Percentiles rank a stretch among this genome's conserved stretches.
Evolutionary conservation across 495 filamentous ascomycete genomes (phyloP).

Genomic region (Podospora comata): DNA sequence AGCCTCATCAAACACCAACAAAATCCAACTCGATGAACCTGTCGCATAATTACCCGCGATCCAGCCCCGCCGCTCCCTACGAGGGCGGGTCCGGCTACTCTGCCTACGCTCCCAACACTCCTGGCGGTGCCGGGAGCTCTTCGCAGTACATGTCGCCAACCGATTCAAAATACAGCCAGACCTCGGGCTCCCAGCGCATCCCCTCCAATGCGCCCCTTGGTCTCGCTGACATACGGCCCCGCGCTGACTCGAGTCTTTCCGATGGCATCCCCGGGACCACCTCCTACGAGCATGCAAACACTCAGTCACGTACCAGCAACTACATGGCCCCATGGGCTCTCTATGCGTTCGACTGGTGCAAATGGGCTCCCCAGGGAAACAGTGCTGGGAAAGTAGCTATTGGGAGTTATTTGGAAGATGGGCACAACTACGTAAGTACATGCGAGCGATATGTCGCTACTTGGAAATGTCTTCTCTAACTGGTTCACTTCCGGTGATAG

Average conservation of each 20-base stretch:
- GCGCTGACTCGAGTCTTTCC: constrained; percentile 70
- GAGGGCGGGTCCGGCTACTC: constrained; percentile 56
- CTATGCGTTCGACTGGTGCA: constrained; percentile 98
- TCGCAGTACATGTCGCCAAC: constrained; percentile 66
- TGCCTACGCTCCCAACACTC: constrained; percentile 63
- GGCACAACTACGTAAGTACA: constrained; percentile 84
- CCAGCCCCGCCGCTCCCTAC: constrained; percentile 68
- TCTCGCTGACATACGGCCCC: constrained; percentile 82
- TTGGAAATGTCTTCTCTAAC: not conserved
- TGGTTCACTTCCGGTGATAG: constrained; percentile 40
- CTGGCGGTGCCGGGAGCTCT: constrained; percentile 51
- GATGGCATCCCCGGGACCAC: constrained; percentile 57
- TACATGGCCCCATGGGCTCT: constrained; percentile 94
- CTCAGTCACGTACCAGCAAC: constrained; percentile 61
- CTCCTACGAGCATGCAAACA: constrained; percentile 51
- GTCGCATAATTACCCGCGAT: constrained; percentile 73
- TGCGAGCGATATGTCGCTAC: not conserved
- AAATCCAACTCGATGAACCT: constrained; percentile 59
- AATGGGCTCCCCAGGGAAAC: constrained; percentile 81
- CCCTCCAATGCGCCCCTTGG: constrained; percentile 82
- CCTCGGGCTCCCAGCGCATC: constrained; percentile 68
- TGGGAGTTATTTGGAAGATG: constrained; percentile 95
- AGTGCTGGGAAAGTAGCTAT: constrained; percentile 88
- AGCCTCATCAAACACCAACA: constrained; percentile 50
- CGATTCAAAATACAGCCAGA: constrained; percentile 56